Evolutionary conservation across 495 filamentous ascomycete species (phyloP).

Genomic region (Pseudoneurospora amorphoporcata): DNA sequence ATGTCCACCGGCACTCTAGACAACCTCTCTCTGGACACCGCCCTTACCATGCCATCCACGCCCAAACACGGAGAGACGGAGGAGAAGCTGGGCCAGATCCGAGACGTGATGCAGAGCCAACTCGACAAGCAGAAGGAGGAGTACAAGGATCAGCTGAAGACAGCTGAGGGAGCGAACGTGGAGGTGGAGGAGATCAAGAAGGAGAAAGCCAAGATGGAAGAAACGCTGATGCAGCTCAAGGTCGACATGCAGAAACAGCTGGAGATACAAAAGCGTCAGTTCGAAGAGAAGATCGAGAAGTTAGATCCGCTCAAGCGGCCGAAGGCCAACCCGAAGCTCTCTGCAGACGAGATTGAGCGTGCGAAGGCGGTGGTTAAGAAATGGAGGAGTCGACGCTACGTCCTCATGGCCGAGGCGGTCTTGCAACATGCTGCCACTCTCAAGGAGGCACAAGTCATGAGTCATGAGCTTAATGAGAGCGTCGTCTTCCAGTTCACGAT

Average conservation of each 20-base stretch:
- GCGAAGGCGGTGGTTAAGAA: constrained; percentile 56
- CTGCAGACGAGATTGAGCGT: constrained; percentile 56
- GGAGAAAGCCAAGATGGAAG: constrained; percentile 82
- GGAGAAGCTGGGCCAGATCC: constrained; percentile 59
- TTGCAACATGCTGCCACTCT: constrained; percentile 75
- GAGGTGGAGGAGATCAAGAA: constrained; percentile 76
- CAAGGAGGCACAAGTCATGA: constrained; percentile 97
- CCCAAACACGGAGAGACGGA: constrained; percentile 69
- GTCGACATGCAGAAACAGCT: constrained; percentile 79
- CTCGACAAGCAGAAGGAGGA: constrained; percentile 80
- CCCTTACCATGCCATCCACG: constrained; percentile 86
- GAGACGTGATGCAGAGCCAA: constrained; percentile 81
- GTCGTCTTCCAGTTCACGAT: constrained; percentile 94
- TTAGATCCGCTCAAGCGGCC: constrained; percentile 38
- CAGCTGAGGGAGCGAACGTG: constrained; percentile 63
- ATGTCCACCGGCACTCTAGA: constrained; percentile 92
- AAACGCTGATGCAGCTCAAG: constrained; percentile 65
- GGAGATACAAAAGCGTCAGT: constrained; percentile 62
- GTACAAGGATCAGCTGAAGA: constrained; percentile 70
- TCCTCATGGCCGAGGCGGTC: constrained; percentile 89
- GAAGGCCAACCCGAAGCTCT: constrained; percentile 51
- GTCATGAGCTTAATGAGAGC: constrained; percentile 88
- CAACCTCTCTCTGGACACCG: constrained; percentile 92
- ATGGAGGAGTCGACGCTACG: constrained; percentile 80
- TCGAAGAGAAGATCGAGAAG: constrained; percentile 50